Conservation (phyloP, 177 flowering plant genomes). For the Vitis hybrid region DNA sequence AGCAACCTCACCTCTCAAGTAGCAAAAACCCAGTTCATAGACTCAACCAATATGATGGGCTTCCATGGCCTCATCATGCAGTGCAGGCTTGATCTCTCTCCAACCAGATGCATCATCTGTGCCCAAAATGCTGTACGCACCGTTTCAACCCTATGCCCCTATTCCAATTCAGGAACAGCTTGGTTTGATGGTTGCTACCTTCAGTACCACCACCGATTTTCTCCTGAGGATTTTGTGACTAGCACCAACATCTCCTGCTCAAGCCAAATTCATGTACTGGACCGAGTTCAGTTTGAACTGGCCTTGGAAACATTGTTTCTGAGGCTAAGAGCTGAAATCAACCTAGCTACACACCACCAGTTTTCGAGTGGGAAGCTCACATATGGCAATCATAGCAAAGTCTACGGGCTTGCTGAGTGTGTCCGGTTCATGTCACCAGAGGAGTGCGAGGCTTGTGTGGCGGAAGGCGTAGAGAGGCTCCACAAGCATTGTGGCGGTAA, state of each 20-base stretch:
- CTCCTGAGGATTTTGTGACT: background rate
- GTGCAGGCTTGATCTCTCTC: constrained; percentile 13
- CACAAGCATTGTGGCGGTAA: constrained; percentile 5
- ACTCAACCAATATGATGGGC: background rate
- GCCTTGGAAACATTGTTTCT: constrained; percentile 7
- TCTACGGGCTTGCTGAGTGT: constrained; percentile 18
- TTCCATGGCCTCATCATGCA: constrained; percentile 5
- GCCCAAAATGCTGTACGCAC: constrained; percentile 1
- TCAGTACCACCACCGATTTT: constrained; percentile 11
- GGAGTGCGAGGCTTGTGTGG: constrained; percentile 15
- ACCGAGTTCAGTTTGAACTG: background rate
- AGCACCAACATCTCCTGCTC: background rate
- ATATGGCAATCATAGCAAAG: constrained; percentile 1
- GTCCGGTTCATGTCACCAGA: background rate
- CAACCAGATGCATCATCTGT: constrained; percentile 2
- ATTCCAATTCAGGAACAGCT: constrained; percentile 7
- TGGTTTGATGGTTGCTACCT: constrained; percentile 22
- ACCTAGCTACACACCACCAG: background rate
- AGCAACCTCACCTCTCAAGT: constrained; percentile 1
- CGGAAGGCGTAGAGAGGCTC: constrained; percentile 10
- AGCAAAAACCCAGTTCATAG: constrained; percentile 7
- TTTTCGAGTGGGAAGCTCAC: constrained; percentile 7
- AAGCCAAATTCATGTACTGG: background rate
- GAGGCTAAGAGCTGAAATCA: constrained; percentile 4
- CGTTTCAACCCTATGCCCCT: background rate